phyloP scores from a whole-genome alignment of 2,329 filamentous ascomycete species.

The Saccharata proteae region DNA sequence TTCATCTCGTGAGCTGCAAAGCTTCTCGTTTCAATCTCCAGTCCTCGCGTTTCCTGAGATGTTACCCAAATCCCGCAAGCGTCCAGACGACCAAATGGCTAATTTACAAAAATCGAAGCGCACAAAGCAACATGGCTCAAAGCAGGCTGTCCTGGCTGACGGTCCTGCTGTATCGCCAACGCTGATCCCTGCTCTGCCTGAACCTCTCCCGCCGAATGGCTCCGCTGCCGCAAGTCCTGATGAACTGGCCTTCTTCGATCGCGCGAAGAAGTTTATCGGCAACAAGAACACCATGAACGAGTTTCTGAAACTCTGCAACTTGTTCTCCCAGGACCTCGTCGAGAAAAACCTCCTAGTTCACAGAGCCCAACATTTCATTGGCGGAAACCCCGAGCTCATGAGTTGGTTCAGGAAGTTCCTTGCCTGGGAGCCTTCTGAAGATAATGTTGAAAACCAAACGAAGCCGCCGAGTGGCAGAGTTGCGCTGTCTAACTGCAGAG shows the following conservation, averaged over 20 bases:
- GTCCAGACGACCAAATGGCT: not conserved
- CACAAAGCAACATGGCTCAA: constrained; percentile 53
- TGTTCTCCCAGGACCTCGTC: constrained; percentile 88
- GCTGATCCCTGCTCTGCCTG: constrained; percentile 74
- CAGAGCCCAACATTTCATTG: constrained; percentile 76
- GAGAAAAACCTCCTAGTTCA: constrained; percentile 72
- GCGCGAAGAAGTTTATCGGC: constrained; percentile 88
- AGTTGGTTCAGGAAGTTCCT: constrained; percentile 79
- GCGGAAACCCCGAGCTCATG: constrained; percentile 79
- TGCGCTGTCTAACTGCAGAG: constrained; percentile 89
- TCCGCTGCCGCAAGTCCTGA: constrained; percentile 66
- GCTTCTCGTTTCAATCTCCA: too few species aligned
- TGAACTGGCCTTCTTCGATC: constrained; percentile 87
- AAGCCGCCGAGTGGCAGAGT: constrained; percentile 65
- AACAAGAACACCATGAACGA: constrained; percentile 91
- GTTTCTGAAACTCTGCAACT: constrained; percentile 91
- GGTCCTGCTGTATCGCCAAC: constrained; percentile 64
- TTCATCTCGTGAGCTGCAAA: too few species aligned
- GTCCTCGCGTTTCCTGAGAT: too few species aligned
- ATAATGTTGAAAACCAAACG: constrained; percentile 59
- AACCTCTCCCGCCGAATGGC: constrained; percentile 68
- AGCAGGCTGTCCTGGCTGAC: constrained; percentile 46
- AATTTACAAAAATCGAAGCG: too few species aligned
- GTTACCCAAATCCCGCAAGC: not conserved
- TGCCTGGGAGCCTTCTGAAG: constrained; percentile 52